Evolutionary conservation across 2,329 filamentous ascomycete genomes (phyloP).

Genomic region (Orbilia oligospora): DNA sequence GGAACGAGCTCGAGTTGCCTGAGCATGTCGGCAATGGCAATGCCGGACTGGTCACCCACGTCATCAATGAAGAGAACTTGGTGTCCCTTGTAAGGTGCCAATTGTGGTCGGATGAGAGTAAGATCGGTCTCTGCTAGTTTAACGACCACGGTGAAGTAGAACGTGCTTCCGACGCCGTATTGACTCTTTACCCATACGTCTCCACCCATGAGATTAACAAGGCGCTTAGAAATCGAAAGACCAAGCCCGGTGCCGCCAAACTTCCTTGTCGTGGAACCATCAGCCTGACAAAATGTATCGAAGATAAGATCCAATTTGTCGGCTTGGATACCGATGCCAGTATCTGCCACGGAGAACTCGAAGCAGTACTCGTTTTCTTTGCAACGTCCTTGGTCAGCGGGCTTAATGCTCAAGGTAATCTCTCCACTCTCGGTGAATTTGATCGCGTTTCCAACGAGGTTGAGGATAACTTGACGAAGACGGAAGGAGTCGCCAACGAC

Average conservation of each 20-base stretch:
- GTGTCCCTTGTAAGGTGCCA: constrained; percentile 91
- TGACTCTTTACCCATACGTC: constrained; percentile 96
- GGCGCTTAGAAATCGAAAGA: constrained; percentile 91
- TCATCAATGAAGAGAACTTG: constrained; percentile 96
- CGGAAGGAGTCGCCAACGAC: constrained; percentile 97
- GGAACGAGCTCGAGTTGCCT: constrained; percentile 83
- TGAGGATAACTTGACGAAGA: constrained; percentile 94
- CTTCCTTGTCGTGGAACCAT: constrained; percentile 90
- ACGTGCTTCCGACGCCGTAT: constrained; percentile 90
- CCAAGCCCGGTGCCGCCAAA: constrained; percentile 96
- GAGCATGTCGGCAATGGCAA: constrained; percentile 78
- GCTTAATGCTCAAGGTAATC: constrained; percentile 91
- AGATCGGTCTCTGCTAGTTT: constrained; percentile 85
- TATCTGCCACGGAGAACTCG: constrained; percentile 95
- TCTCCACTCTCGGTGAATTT: constrained; percentile 98
- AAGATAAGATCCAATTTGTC: constrained; percentile 98
- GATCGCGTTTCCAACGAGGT: constrained; percentile 97
- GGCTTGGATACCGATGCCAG: constrained; percentile 93
- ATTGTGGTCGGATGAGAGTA: constrained; percentile 82
- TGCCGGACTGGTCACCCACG: constrained; percentile 81
- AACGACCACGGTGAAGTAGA: constrained; percentile 96
- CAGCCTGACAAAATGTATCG: constrained; percentile 98
- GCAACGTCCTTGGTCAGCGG: constrained; percentile 77
- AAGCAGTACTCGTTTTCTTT: constrained; percentile 86
- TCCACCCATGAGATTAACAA: constrained; percentile 96